phyloP scores from a whole-genome alignment of 176 grass and related monocot species.

The Juncus inflexus region DNA sequence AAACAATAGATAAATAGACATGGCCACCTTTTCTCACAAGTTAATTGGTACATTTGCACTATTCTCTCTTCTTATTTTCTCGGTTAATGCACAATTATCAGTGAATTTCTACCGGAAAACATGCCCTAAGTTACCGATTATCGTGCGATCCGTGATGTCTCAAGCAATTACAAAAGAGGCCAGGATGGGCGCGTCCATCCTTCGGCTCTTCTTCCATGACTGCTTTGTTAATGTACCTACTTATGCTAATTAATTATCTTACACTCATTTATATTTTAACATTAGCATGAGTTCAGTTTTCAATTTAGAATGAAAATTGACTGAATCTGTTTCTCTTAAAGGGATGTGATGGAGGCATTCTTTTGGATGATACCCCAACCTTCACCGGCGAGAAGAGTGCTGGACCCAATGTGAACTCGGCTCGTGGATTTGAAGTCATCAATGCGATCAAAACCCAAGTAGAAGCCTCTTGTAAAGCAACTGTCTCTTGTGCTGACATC shows the following conservation, averaged over 20 bases:
- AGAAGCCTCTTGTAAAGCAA: constrained; percentile 51
- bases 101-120: constrained; percentile 17
- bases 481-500: constrained; percentile 82
- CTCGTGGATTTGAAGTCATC: constrained; percentile 60
- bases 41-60: background rate
- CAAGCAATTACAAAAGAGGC: constrained; percentile 21
- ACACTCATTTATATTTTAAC: background rate
- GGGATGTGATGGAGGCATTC: constrained; percentile 74
- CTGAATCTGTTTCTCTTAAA: background rate
- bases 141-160: constrained; percentile 30
- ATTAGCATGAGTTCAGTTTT: background rate
- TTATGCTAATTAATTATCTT: background rate
- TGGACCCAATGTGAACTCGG: constrained; percentile 43
- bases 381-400: constrained; percentile 75
- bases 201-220: constrained; percentile 48
- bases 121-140: constrained; percentile 24
- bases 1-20: constrained; percentile 9
- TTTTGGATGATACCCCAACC: constrained; percentile 57
- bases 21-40: constrained; percentile 18
- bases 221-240: constrained; percentile 41
- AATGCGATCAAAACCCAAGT: constrained; percentile 57
- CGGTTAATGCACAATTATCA: constrained; percentile 17
- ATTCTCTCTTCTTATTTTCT: constrained; percentile 14
- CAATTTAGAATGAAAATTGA: background rate
- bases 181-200: constrained; percentile 37